A percentile compares a stretch with the other conserved stretches of the same genome.
Evolutionary conservation across 2,329 filamentous ascomycete species (phyloP).

Genomic region (Pseudovirgaria hyperparasitica): DNA sequence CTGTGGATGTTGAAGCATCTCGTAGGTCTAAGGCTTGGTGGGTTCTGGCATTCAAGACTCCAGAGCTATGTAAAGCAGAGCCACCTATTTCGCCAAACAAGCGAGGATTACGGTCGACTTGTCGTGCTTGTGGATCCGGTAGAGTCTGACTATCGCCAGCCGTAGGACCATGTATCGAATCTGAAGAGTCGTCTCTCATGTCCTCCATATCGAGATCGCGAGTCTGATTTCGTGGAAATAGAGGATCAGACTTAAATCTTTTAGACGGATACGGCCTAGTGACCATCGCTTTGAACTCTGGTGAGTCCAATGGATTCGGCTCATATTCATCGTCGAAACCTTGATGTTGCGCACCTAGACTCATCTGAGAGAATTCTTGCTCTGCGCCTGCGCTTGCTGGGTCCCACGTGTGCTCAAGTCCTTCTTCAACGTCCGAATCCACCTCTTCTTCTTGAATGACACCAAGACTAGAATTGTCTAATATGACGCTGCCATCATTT

Average conservation of each 20-base stretch:
- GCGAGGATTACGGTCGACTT: slow-evolving; percentile 21
- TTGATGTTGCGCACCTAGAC: slow-evolving; percentile 31
- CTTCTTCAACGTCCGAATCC: slow-evolving; percentile 47
- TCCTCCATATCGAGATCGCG: slow-evolving; percentile 20
- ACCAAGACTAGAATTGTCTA: slow-evolving; percentile 17
- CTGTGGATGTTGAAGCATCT: too few species aligned
- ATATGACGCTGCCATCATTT: slow-evolving; percentile 30
- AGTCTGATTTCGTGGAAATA: slow-evolving; percentile 25
- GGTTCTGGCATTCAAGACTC: slow-evolving; percentile 24
- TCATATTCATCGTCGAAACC: slow-evolving; percentile 15
- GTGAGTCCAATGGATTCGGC: neutral
- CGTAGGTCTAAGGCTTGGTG: slow-evolving; percentile 18
- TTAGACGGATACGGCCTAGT: slow-evolving; percentile 34
- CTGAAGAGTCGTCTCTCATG: slow-evolving; percentile 26
- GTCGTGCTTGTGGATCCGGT: slow-evolving; percentile 9
- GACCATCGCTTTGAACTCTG: slow-evolving; percentile 18
- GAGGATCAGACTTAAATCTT: slow-evolving; percentile 27
- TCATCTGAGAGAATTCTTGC: slow-evolving; percentile 35
- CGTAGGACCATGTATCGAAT: slow-evolving; percentile 17
- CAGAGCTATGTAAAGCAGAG: slow-evolving; percentile 42
- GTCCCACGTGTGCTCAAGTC: slow-evolving; percentile 7
- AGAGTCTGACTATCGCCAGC: slow-evolving; percentile 9
- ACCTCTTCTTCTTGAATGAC: slow-evolving; percentile 46
- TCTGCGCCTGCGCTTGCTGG: slow-evolving; percentile 8
- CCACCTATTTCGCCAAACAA: slow-evolving; percentile 50